Evolutionary conservation across 495 filamentous ascomycete genomes (phyloP).

Genomic region (Monascus purpureus): DNA sequence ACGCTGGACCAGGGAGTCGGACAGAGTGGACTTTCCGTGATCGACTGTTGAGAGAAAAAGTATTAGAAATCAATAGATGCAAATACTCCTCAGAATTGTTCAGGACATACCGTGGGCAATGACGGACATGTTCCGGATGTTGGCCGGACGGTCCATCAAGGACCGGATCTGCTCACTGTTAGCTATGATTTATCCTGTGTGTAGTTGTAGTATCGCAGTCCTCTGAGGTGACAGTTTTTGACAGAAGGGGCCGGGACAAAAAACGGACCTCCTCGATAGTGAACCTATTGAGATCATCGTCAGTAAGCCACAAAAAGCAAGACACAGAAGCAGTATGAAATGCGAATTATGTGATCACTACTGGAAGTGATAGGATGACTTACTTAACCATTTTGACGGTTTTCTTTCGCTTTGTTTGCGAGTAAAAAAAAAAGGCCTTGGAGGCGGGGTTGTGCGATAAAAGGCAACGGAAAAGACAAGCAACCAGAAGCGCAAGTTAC

Average conservation of each 20-base stretch:
- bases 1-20: slow-evolving; percentile 96
- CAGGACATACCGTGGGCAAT: slow-evolving; percentile 79
- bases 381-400: slow-evolving; percentile 99
- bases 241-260: not conserved
- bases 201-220: too few relatives aligned
- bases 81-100: not conserved
- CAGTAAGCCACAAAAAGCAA: slow-evolving; percentile 5
- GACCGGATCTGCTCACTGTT: slow-evolving; percentile 51
- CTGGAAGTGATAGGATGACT: slow-evolving; percentile 42
- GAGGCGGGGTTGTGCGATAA: slow-evolving; percentile 23
- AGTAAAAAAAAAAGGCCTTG: slow-evolving; percentile 20
- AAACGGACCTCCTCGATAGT: slow-evolving; percentile 79
- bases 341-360: too few relatives aligned
- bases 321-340: slow-evolving; percentile 1
- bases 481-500: slow-evolving; percentile 6
- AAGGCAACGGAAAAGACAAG: slow-evolving; percentile 2
- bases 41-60: slow-evolving; percentile 46
- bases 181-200: slow-evolving; percentile 1
- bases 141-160: slow-evolving; percentile 95
- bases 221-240: too few relatives aligned
- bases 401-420: slow-evolving; percentile 25
- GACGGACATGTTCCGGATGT: slow-evolving; percentile 99
- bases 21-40: slow-evolving; percentile 98
- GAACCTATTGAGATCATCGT: slow-evolving; percentile 54
- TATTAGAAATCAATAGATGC: slow-evolving; percentile 1